Conservation (phyloP, 1,139 yeast species). For the Zygosaccharomyces sapae region DNA sequence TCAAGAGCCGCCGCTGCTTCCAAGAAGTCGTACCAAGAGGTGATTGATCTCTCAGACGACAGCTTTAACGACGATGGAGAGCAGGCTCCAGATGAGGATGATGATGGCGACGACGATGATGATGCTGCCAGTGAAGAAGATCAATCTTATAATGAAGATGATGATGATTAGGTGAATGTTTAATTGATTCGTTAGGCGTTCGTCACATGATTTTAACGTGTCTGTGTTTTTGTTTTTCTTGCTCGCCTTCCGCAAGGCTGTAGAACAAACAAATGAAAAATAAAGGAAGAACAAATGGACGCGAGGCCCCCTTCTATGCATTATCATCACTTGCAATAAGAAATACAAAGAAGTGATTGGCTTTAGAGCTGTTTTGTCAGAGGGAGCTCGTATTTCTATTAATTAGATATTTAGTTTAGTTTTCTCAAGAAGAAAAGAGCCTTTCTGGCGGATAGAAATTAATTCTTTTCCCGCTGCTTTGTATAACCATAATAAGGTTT, state of each 20-base stretch:
- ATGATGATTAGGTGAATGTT: conserved; percentile 6
- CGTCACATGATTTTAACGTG: neutral
- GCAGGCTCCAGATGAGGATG: conserved; percentile 13
- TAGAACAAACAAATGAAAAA: conserved; percentile 1
- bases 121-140: conserved; percentile 16
- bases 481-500: neutral
- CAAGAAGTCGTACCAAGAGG: conserved; percentile 23
- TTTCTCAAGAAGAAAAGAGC: neutral
- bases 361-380: neutral
- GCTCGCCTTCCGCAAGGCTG: neutral
- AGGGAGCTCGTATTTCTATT: neutral
- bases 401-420: neutral
- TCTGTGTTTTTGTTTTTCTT: neutral
- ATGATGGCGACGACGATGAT: conserved; percentile 5
- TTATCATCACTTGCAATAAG: neutral
- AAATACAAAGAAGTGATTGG: neutral
- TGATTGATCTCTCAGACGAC: conserved; percentile 30
- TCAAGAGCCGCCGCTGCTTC: conserved; percentile 28
- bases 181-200: neutral
- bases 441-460: neutral
- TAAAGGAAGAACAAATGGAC: neutral
- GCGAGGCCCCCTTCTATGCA: conserved; percentile 7
- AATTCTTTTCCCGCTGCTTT: neutral
- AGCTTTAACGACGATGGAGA: conserved; percentile 31
- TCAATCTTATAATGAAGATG: conserved; percentile 28